Conservation (phyloP, 345 rosid species). For the Eucalyptus sp. region DNA sequence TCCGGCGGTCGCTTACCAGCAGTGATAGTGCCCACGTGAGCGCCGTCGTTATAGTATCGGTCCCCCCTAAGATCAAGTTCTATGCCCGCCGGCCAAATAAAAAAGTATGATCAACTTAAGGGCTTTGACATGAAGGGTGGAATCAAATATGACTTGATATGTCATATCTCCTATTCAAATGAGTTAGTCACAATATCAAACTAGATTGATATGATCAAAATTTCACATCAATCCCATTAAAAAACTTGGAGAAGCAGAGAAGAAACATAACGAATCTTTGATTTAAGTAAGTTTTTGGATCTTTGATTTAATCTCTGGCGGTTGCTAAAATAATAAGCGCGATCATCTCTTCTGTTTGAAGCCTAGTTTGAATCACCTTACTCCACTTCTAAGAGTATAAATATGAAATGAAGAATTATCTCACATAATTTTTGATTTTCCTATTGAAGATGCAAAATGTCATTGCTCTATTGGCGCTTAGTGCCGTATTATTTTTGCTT, state of each 20-base stretch:
- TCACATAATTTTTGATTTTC: not conserved
- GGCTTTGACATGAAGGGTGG: not conserved
- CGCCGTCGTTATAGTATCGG: slow-evolving; percentile 11
- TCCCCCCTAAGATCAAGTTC: slow-evolving; percentile 9
- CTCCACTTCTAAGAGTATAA: not conserved
- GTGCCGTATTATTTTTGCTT: not conserved
- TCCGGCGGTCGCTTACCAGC: slow-evolving; percentile 5
- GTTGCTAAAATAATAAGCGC: not conserved
- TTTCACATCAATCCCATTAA: not conserved
- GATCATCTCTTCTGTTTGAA: not conserved
- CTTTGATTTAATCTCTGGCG: not conserved
- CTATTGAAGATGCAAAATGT: not conserved
- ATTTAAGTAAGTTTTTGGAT: not conserved
- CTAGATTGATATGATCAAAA: not conserved
- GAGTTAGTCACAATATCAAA: not conserved
- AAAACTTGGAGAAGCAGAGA: not conserved
- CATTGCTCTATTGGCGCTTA: not conserved
- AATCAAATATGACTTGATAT: not conserved
- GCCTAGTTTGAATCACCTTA: not conserved
- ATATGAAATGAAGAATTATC: not conserved
- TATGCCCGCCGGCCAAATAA: not conserved
- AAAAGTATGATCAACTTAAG: not conserved
- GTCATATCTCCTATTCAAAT: not conserved
- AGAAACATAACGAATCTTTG: not conserved
- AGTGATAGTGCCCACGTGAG: slow-evolving; percentile 19